Base-by-base conservation (phyloP, 257 asterid genomes). In the Perilla frutescens region DNA sequence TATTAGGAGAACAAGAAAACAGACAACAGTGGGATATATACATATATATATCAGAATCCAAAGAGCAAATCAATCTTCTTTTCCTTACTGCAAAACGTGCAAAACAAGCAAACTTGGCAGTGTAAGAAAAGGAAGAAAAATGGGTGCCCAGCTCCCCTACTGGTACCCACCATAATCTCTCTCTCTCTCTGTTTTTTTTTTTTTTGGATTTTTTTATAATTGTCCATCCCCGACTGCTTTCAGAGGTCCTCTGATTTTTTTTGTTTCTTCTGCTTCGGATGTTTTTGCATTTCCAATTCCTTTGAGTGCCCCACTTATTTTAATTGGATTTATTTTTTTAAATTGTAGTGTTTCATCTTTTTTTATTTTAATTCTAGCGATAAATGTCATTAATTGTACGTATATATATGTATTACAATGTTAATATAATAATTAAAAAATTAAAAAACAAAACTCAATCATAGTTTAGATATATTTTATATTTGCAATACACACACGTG, bases 1-100 rank as follows among this genome's bases (percentile, higher is more conserved):
- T 20, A 34, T 34, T 34, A 0, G 14, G 7, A 45, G 64, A 61
- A 62, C 8, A 68, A 61, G 66, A 51, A 44, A 6, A 70, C 49
- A 62, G 49, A 36, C 47, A 34, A 62, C 70, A 71, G 69, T 77
- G 63, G 68, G 51, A 44, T 70, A 39, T 15, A 8, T 15, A 13
- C 4, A 7, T 10, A 48, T 15, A 13, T 14, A 7, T 10, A 48
- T 48, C 72, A 62, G 62, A 63, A 65, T 39, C 55, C 54, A 54
- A 70, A 55, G 55, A 61, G 54, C 82, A 72, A 74, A 68, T 80
- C 78, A 77, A 68, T 63, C 74, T 45, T 40, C 62, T 68, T 32
- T 2, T 49, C 15, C 15, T 10, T 55, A 54, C 80, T 77, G 84
- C 81, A 69, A 80, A 64, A 76, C 84, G 84, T 79, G 84, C 74